Percentiles rank a stretch among this genome's conserved stretches.
phyloP scores from a whole-genome alignment of 352 stramenopile genomes.

The Phytophthora cryptogea region DNA sequence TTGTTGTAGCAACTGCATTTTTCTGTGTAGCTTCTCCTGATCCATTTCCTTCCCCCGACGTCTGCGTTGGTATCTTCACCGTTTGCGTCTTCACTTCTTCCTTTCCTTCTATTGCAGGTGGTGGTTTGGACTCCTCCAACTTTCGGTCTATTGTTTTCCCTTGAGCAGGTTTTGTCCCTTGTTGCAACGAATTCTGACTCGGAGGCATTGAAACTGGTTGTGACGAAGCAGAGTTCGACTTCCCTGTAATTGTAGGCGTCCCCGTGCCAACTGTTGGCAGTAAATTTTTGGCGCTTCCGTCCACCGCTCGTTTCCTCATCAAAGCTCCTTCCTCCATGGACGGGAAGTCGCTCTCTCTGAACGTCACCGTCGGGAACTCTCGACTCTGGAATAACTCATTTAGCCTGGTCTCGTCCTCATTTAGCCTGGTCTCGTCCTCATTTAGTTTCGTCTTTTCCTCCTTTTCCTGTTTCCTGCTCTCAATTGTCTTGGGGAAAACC shows the following conservation, averaged over 20 bases:
- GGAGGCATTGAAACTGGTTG: too few relatives aligned
- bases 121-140: conserved; percentile 5
- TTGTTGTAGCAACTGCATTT: neutral
- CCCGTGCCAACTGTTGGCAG: neutral
- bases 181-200: too few relatives aligned
- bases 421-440: neutral
- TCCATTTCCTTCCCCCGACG: neutral
- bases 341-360: conserved; percentile 42
- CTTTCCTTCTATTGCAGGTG: neutral
- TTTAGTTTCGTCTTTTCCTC: too few relatives aligned
- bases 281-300: neutral
- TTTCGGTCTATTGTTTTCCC: conserved; percentile 7
- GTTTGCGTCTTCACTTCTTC: neutral
- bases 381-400: conserved; percentile 30
- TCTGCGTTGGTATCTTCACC: neutral
- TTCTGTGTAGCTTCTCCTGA: neutral
- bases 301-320: conserved; percentile 23
- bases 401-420: neutral
- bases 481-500: conserved; percentile 3
- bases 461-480: neutral
- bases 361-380: conserved; percentile 29
- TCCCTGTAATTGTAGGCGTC: neutral
- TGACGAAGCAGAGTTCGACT: too few relatives aligned
- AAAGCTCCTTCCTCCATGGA: conserved; percentile 16
- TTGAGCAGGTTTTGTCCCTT: neutral